These are phyloP conservation scores for Lagerstroemia speciosa DNA, from an alignment of 345 rosid genomes.

Conservation along the genomic window DNA sequence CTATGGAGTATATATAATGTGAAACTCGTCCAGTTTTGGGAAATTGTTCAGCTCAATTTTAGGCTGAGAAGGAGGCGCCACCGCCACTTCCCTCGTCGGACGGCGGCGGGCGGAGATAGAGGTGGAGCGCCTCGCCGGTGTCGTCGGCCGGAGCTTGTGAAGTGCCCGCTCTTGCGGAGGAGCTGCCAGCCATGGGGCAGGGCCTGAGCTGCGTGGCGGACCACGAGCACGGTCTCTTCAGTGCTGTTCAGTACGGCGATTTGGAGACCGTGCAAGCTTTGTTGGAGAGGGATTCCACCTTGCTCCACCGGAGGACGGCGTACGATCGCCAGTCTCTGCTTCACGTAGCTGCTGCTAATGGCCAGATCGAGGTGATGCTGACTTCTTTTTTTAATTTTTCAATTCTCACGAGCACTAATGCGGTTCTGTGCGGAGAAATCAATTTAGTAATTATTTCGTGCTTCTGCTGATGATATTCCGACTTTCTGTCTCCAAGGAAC, in stretches of 20 bases:
- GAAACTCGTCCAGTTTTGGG: not conserved
- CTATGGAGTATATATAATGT: not conserved
- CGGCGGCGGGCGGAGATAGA: constrained; percentile 2
- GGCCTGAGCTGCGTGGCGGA: constrained; percentile 68
- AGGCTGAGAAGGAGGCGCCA: not conserved
- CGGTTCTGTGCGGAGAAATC: not conserved
- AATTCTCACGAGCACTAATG: not conserved
- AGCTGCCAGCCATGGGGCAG: constrained; percentile 62
- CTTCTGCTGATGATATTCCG: not conserved
- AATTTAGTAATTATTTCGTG: not conserved
- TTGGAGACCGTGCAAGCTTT: constrained; percentile 32
- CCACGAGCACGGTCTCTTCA: constrained; percentile 60
- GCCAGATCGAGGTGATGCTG: constrained; percentile 81
- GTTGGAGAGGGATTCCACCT: constrained; percentile 46
- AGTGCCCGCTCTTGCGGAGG: not conserved
- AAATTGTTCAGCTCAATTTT: constrained; percentile 3
- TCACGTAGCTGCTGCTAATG: constrained; percentile 93
- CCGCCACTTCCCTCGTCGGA: not conserved
- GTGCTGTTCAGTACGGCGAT: constrained; percentile 75
- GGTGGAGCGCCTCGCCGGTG: constrained; percentile 3
- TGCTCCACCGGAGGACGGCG: constrained; percentile 42
- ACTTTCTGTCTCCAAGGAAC: not conserved
- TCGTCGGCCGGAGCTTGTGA: not conserved
- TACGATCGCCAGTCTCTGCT: constrained; percentile 84
- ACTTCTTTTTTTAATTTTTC: not conserved